A percentile compares a stretch with the other conserved stretches of the same genome.
Conservation (phyloP, 768 basidiomycete species). For the Exsudoporus frostii region DNA sequence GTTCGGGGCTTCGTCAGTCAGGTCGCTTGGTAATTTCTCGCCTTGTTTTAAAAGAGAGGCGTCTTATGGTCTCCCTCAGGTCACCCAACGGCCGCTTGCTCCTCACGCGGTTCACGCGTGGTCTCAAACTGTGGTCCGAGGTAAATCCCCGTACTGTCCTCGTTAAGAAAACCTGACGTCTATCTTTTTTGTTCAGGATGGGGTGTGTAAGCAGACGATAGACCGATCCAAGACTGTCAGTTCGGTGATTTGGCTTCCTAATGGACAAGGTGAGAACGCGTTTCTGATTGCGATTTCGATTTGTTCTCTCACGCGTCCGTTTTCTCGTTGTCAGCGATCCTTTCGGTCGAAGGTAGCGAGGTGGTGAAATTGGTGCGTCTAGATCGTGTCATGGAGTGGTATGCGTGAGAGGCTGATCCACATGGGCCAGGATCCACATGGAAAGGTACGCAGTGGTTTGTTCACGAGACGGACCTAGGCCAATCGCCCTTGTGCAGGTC, state of each 20-base stretch:
- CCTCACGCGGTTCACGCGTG: constrained; percentile 46
- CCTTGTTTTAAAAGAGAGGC: not conserved
- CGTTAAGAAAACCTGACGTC: not conserved
- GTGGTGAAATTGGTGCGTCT: constrained; percentile 42
- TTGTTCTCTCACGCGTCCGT: not conserved
- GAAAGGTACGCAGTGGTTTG: constrained; percentile 29
- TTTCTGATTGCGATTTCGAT: not conserved
- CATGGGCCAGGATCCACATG: constrained; percentile 37
- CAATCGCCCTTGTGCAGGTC: constrained; percentile 23
- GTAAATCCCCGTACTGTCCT: constrained; percentile 17
- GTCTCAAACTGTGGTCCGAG: constrained; percentile 52
- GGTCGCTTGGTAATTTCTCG: constrained; percentile 43
- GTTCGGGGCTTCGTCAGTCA: constrained; percentile 51
- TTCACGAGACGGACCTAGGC: not conserved
- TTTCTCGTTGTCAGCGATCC: constrained; percentile 34
- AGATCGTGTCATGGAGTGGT: not conserved
- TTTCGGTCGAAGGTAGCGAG: constrained; percentile 48
- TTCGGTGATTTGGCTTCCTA: constrained; percentile 50
- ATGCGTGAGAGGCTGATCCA: not conserved
- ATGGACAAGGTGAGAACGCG: constrained; percentile 38
- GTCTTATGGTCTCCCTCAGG: constrained; percentile 25
- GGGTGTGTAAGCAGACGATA: constrained; percentile 48
- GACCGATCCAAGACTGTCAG: constrained; percentile 43
- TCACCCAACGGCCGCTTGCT: constrained; percentile 45
- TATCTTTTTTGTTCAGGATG: constrained; percentile 34